phyloP scores from a whole-genome alignment of 495 filamentous ascomycete genomes.

The Talaromyces nanjingensis region DNA sequence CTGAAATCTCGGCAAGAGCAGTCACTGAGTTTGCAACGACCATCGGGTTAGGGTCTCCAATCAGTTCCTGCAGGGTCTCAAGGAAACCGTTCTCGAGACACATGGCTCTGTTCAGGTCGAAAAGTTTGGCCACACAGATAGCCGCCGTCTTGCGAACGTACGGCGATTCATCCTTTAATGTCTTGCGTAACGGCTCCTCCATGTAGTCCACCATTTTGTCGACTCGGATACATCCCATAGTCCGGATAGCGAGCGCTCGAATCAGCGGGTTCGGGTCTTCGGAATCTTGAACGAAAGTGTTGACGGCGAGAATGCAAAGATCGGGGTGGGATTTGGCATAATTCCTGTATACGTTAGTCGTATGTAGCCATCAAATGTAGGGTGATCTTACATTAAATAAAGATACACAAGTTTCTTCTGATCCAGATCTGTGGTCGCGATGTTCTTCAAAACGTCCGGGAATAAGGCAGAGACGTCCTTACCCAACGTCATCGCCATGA shows the following conservation, averaged over 20 bases:
- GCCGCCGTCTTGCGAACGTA: slow-evolving; percentile 98
- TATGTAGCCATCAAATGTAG: not conserved
- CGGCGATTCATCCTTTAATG: slow-evolving; percentile 90
- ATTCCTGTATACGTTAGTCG: slow-evolving; percentile 55
- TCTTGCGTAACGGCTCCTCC: slow-evolving; percentile 97
- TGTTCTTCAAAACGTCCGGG: slow-evolving; percentile 98
- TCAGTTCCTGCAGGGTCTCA: slow-evolving; percentile 91
- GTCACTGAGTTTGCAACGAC: slow-evolving; percentile 96
- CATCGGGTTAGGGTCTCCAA: slow-evolving; percentile 98
- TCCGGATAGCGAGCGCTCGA: slow-evolving; percentile 88
- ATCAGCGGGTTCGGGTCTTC: slow-evolving; percentile 98
- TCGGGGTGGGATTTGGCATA: slow-evolving; percentile 99
- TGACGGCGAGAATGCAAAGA: slow-evolving; percentile 97
- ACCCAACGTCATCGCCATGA: slow-evolving; percentile 98
- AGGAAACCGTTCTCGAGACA: slow-evolving; percentile 96
- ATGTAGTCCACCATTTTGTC: slow-evolving; percentile 99
- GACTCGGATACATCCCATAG: slow-evolving; percentile 98
- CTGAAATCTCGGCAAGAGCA: slow-evolving; percentile 83
- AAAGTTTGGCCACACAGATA: slow-evolving; percentile 96
- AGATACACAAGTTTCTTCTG: slow-evolving; percentile 99
- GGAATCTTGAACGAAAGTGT: slow-evolving; percentile 98
- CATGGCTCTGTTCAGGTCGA: slow-evolving; percentile 84
- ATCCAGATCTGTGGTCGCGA: slow-evolving; percentile 88
- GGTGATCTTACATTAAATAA: slow-evolving; percentile 76
- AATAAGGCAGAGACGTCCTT: slow-evolving; percentile 98